Conservation (phyloP, 768 basidiomycete genomes). For the Cystobasidium ongulense region DNA sequence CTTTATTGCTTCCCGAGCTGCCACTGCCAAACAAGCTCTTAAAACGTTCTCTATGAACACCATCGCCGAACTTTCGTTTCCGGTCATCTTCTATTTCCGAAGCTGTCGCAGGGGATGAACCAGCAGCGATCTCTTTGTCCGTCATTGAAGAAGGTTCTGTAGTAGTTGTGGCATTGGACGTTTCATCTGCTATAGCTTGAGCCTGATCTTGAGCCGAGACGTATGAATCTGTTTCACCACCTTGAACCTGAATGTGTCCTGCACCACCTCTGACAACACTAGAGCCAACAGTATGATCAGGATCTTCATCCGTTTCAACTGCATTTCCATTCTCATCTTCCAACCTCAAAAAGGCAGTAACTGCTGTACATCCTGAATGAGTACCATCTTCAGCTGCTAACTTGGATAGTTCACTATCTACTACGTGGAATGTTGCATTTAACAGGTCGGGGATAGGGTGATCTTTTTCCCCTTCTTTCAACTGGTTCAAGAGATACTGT, state of each 20-base stretch:
- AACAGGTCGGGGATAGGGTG: constrained; percentile 72
- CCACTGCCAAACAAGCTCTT: constrained; percentile 13
- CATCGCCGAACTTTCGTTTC: constrained; percentile 28
- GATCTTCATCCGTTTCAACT: constrained; percentile 10
- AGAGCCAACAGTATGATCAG: constrained; percentile 4
- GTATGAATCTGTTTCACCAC: neutral
- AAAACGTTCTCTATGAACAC: constrained; percentile 22
- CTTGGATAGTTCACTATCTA: constrained; percentile 71
- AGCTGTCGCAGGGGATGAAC: neutral
- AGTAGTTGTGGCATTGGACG: no score
- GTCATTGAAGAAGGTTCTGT: neutral
- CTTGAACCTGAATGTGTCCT: neutral
- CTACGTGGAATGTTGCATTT: constrained; percentile 87
- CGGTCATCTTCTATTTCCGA: neutral
- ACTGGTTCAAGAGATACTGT: constrained; percentile 61
- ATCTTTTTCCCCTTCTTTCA: constrained; percentile 52
- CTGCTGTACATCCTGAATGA: constrained; percentile 85
- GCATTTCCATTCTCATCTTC: constrained; percentile 49
- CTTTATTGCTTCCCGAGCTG: neutral
- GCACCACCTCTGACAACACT: constrained; percentile 13
- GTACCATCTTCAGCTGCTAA: constrained; percentile 82
- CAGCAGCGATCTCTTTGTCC: neutral
- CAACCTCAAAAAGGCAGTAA: constrained; percentile 85
- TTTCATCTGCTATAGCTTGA: neutral
- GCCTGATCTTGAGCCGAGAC: neutral